These are phyloP conservation scores for Thinopyrum obtusiflorum DNA, from an alignment of 202 grass and related monocot genomes.

Conservation along the genomic window DNA sequence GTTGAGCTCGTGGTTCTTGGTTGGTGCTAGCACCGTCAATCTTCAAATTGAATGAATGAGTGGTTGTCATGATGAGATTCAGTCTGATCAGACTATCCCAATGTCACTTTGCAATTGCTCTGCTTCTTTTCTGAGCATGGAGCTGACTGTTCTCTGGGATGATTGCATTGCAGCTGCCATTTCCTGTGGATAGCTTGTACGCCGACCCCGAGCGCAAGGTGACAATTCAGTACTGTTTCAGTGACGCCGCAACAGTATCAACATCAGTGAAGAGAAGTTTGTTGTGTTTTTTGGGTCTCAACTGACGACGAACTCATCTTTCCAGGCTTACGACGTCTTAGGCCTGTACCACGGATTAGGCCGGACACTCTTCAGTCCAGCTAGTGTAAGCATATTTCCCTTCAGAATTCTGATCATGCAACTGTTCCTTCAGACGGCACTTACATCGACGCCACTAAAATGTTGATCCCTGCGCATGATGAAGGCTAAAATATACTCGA, in stretches of 20 bases:
- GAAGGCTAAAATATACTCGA: constrained; percentile 69
- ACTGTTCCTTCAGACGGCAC: background rate
- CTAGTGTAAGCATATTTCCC: constrained; percentile 51
- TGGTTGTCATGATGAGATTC: background rate
- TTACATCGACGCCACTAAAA: background rate
- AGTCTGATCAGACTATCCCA: background rate
- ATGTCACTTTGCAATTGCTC: background rate
- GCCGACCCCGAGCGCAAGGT: constrained; percentile 93
- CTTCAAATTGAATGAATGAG: background rate
- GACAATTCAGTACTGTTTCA: background rate
- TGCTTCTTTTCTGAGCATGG: background rate
- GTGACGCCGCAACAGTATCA: background rate
- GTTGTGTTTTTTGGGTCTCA: background rate
- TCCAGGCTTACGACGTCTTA: constrained; percentile 73
- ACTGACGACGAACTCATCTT: background rate
- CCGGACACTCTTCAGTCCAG: constrained; percentile 69
- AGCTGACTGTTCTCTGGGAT: background rate
- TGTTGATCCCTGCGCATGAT: background rate
- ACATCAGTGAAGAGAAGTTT: background rate
- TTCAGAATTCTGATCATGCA: background rate
- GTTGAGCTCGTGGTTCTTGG: background rate
- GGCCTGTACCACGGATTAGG: constrained; percentile 73
- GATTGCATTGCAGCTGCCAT: constrained; percentile 54
- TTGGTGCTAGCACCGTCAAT: background rate
- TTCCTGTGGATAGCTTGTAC: constrained; percentile 78